These are phyloP conservation scores for Mycena vitilis DNA, from an alignment of 768 basidiomycete genomes.

Conservation along the genomic window DNA sequence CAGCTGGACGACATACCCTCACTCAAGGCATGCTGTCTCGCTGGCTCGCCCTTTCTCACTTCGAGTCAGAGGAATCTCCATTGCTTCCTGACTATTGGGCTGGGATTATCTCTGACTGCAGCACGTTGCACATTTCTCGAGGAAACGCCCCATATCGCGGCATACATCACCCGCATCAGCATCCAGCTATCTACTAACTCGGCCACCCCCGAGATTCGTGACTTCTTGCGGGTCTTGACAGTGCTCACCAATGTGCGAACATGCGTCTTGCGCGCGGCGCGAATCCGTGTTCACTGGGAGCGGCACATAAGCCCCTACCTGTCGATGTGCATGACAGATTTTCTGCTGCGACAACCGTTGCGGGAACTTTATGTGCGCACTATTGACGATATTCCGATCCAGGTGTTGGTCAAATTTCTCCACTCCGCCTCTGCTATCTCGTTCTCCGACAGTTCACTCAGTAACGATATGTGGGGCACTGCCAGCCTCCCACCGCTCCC, in stretches of 20 bases:
- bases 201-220: too few species aligned
- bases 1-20: background rate
- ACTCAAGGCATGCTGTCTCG: background rate
- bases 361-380: background rate
- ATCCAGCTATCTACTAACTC: too few species aligned
- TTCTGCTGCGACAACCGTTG: background rate
- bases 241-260: background rate
- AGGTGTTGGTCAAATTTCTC: background rate
- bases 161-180: too few species aligned
- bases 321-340: background rate
- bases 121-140: too few species aligned
- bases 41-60: background rate
- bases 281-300: background rate
- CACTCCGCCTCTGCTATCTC: background rate
- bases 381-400: background rate
- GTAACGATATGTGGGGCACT: too few species aligned
- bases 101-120: too few species aligned
- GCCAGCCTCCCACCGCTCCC: background rate
- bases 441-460: background rate
- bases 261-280: background rate
- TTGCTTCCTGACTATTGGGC: background rate
- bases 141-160: too few species aligned
- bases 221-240: background rate
- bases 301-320: background rate
- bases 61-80: background rate